Evolutionary conservation across 2,329 filamentous ascomycete genomes (phyloP).

Genomic region (Cadophora luteo-olivacea): DNA sequence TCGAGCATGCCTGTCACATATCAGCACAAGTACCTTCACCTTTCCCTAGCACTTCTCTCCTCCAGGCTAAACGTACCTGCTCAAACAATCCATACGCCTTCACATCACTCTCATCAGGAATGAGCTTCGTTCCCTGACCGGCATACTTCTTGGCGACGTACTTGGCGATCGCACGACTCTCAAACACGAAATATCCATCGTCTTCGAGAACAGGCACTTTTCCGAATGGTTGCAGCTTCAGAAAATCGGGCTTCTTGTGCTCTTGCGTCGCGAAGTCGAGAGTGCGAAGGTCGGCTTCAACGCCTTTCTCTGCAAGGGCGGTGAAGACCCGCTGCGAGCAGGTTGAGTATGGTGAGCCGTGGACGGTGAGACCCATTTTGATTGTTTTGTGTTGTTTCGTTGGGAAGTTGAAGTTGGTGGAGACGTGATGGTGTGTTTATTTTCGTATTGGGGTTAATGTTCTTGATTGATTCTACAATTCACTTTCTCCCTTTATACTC

Average conservation of each 20-base stretch:
- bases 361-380: conserved; percentile 45
- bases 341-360: conserved; percentile 40
- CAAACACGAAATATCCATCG: conserved; percentile 43
- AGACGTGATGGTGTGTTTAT: not conserved
- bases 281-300: conserved; percentile 41
- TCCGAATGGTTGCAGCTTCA: conserved; percentile 46
- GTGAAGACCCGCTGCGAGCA: conserved; percentile 42
- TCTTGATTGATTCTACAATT: not conserved
- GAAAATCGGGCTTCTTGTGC: conserved; percentile 40
- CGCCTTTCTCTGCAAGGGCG: conserved; percentile 42
- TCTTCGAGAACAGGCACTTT: conserved; percentile 47
- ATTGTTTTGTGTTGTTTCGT: conserved; percentile 7
- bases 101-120: conserved; percentile 37
- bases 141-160: conserved; percentile 44
- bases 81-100: conserved; percentile 38
- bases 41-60: not conserved
- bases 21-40: not conserved
- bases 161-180: conserved; percentile 45
- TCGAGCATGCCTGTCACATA: conserved; percentile 34
- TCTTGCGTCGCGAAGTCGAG: conserved; percentile 40
- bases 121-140: conserved; percentile 37
- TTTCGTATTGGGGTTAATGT: not conserved
- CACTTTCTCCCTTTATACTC: conserved; percentile 3
- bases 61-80: conserved; percentile 33
- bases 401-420: not conserved